phyloP scores from a whole-genome alignment of 768 basidiomycete species.

The Inosperma sp. region DNA sequence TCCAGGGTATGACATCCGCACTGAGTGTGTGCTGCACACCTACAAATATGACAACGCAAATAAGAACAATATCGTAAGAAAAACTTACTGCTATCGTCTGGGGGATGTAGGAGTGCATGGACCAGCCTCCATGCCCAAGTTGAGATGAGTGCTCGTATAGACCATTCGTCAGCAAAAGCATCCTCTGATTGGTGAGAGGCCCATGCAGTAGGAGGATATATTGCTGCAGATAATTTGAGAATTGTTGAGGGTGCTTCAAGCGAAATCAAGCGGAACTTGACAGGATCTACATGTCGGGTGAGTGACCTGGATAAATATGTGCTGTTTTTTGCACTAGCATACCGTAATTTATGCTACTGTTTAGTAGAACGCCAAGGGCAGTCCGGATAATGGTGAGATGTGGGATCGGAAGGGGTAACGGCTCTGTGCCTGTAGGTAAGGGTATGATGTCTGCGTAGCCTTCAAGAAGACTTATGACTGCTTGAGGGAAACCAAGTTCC shows the following conservation, averaged over 20 bases:
- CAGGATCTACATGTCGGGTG: conserved; percentile 48
- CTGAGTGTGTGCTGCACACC: conserved; percentile 58
- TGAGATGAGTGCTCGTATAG: conserved; percentile 55
- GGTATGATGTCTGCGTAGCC: conserved; percentile 54
- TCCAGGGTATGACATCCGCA: conserved; percentile 57
- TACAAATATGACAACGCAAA: conserved; percentile 19
- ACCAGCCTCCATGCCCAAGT: conserved; percentile 77
- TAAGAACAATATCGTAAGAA: background rate
- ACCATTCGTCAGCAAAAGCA: conserved; percentile 56
- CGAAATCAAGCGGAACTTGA: conserved; percentile 62
- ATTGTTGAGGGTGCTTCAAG: conserved; percentile 66
- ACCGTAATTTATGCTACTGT: conserved; percentile 77
- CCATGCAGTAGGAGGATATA: conserved; percentile 78
- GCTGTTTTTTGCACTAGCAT: conserved; percentile 17
- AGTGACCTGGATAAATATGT: background rate
- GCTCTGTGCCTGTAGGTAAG: conserved; percentile 30
- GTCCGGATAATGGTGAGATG: conserved; percentile 75
- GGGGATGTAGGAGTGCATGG: conserved; percentile 66
- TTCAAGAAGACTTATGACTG: conserved; percentile 62
- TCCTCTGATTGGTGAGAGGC: conserved; percentile 23
- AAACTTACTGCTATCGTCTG: conserved; percentile 54
- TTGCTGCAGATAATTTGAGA: conserved; percentile 56
- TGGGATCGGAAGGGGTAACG: conserved; percentile 49
- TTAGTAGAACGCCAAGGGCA: conserved; percentile 73
- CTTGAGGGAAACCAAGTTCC: conserved; percentile 66